phyloP scores from a whole-genome alignment of 1,284 basidiomycete species.

The Ustilago shanxiensis region DNA sequence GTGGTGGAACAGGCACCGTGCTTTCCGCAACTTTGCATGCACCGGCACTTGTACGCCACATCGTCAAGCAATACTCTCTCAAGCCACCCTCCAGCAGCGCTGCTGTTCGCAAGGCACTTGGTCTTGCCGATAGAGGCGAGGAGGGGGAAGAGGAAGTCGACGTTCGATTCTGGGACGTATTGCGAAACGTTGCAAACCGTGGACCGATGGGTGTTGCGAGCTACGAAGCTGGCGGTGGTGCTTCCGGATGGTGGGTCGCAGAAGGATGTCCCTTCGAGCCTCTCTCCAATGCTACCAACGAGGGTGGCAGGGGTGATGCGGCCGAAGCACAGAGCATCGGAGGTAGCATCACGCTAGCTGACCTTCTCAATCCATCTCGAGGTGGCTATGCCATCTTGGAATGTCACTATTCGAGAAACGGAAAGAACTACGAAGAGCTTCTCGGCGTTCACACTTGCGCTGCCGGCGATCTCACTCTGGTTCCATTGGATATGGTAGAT shows the following conservation, averaged over 20 bases:
- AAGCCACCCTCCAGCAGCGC: conserved; percentile 39
- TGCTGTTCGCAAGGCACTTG: conserved; percentile 26
- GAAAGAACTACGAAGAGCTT: conserved; percentile 47
- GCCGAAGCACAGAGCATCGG: not conserved
- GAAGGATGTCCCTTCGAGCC: conserved; percentile 30
- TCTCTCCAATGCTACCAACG: not conserved
- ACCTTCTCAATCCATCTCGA: conserved; percentile 23
- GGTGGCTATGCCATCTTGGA: conserved; percentile 33
- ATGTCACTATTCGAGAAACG: conserved; percentile 38
- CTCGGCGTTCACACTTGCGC: conserved; percentile 6
- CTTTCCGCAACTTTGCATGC: conserved; percentile 39
- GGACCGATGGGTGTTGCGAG: conserved; percentile 48
- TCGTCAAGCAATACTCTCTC: conserved; percentile 57
- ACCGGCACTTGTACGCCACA: conserved; percentile 42
- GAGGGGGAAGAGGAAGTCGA: conserved; percentile 34
- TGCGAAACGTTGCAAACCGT: conserved; percentile 45
- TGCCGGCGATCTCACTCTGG: not conserved
- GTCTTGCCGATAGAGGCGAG: conserved; percentile 19
- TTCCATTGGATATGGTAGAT: conserved; percentile 42
- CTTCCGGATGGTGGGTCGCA: conserved; percentile 50
- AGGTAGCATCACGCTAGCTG: conserved; percentile 20
- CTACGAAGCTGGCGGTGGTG: conserved; percentile 40
- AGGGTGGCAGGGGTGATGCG: not conserved
- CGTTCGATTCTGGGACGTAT: conserved; percentile 56
- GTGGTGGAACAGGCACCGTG: conserved; percentile 34